Evolutionary conservation across 192 early-diverging fungal species (phyloP), one percentile per base, ranked within the genome.

Genomic region (Rhizophagus clarus): DNA sequence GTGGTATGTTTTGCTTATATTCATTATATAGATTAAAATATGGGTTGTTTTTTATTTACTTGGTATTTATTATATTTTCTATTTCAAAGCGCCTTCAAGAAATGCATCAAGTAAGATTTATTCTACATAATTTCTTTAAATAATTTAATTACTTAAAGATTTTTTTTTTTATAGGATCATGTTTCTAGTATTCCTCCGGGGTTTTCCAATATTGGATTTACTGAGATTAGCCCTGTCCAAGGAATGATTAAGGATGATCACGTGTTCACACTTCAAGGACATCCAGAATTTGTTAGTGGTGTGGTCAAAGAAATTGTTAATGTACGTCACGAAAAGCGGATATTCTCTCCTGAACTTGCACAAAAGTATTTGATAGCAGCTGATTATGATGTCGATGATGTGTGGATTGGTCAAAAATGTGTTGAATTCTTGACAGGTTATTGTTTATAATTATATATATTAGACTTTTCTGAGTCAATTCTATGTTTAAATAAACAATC

Each of bases 251-350:
- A 88, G 40, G 89, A 89, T 20, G 61, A 83, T 49, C 87, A 86
- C 47, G 87, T 89, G 45, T 81, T 93, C 20, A 88, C 92, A 1
- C 49, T 94, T 17, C 94, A 95, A 76, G 92, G 90, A 10, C 94
- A 95, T 66, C 94, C 94, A 0, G 94, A 95, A 80, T 93, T 89
- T 51, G 86, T 84, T 15, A 61, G 82, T 1, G 85, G 85, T 2
- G 80, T 83, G 24, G 83, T 90, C 60, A 72, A 61, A 42, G 83
- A 79, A 10, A 81, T 90, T 47, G 74, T 88, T 29, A 77, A 79
- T 10, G 24, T 72, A 22, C 83, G 89, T 5, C 45, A 64, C 0
- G 85, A 83, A 0, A 71, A 47, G 14, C 87, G 84, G 6, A 79
- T 87, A 0, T 77, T 88, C 22, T 76, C 32, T 67, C 11, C 34